These are phyloP conservation scores for Diutina catenulata DNA, from an alignment of 1,139 yeast genomes.

Conservation along the genomic window DNA sequence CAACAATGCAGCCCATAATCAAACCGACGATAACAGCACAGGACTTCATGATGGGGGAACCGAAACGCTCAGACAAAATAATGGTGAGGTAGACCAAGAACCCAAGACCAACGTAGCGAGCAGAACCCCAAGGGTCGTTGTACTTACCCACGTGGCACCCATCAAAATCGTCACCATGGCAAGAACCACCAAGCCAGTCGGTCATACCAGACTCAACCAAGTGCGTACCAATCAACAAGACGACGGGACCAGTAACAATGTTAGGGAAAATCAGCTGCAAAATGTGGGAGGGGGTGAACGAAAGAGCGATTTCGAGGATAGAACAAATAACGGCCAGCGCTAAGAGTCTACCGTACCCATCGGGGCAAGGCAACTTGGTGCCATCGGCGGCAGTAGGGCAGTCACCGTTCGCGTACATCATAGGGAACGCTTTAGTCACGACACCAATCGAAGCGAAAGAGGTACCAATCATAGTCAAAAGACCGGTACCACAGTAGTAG, in stretches of 20 bases:
- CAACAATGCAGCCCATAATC: constrained; percentile 80
- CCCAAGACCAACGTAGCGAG: constrained; percentile 76
- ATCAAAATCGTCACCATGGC: constrained; percentile 28
- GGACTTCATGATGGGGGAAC: constrained; percentile 87
- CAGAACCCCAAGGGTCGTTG: constrained; percentile 63
- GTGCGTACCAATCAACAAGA: constrained; percentile 63
- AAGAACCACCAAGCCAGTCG: constrained; percentile 88
- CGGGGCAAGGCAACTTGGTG: constrained; percentile 63
- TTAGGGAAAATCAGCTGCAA: constrained; percentile 76
- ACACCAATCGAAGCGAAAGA: constrained; percentile 81
- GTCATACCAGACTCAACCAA: constrained; percentile 60
- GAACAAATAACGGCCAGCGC: constrained; percentile 76
- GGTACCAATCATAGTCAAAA: constrained; percentile 84
- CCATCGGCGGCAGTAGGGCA: constrained; percentile 50
- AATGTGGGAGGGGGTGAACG: constrained; percentile 63
- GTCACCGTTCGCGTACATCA: constrained; percentile 64
- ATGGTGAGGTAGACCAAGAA: constrained; percentile 68
- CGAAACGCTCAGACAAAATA: constrained; percentile 69
- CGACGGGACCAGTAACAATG: constrained; percentile 87
- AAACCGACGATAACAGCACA: constrained; percentile 83
- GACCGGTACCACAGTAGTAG: constrained; percentile 67
- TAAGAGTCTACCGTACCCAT: constrained; percentile 74
- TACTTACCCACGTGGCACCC: constrained; percentile 21
- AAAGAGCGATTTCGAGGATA: constrained; percentile 54
- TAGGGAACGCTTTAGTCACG: constrained; percentile 62